Evolutionary conservation across 306 rosid genomes (phyloP), one percentile per base, ranked within the genome.

Genomic region (Carpinus viminea): DNA sequence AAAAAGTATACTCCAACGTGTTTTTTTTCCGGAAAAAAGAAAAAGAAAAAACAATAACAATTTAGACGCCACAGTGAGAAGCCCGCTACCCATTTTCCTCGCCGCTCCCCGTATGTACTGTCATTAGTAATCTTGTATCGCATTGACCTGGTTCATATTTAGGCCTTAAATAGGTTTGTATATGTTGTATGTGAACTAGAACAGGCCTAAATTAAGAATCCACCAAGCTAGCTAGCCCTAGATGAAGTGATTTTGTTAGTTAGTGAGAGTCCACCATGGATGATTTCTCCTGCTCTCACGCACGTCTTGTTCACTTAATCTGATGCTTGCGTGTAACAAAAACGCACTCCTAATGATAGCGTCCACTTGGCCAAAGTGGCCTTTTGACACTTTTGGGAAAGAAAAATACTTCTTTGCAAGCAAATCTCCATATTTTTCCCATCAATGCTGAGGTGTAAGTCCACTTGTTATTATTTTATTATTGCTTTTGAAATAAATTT

Each of bases 361-460:
- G 12, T 3, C 45, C n/a, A 57, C 68, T 21, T 77, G 56, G 41
- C 60, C 69, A 31, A 36, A n/a, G 76, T 59, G 68, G 62, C 79
- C 71, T 41, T 17, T 21, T 41, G 31, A 82, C 79, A 78, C 21
- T 9, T 73, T 20, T 20, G 31, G n/a, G n/a, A n/a, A n/a, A n/a
- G n/a, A n/a, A n/a, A n/a, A n/a, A n/a, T n/a, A n/a, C n/a, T n/a
- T n/a, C n/a, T n/a, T n/a, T n/a, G n/a, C n/a, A n/a, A n/a, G n/a
- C n/a, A n/a, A n/a, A n/a, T n/a, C n/a, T n/a, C n/a, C n/a, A n/a
- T n/a, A n/a, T n/a, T n/a, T n/a, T n/a, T n/a, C n/a, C n/a, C n/a
- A n/a, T n/a, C n/a, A n/a, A n/a, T n/a, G n/a, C n/a, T n/a, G n/a
- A n/a, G n/a, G n/a, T n/a, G n/a, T n/a, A n/a, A n/a, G n/a, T n/a